Evolutionary conservation across 495 filamentous ascomycete species (phyloP).

Genomic region (Penicillium goetzii): DNA sequence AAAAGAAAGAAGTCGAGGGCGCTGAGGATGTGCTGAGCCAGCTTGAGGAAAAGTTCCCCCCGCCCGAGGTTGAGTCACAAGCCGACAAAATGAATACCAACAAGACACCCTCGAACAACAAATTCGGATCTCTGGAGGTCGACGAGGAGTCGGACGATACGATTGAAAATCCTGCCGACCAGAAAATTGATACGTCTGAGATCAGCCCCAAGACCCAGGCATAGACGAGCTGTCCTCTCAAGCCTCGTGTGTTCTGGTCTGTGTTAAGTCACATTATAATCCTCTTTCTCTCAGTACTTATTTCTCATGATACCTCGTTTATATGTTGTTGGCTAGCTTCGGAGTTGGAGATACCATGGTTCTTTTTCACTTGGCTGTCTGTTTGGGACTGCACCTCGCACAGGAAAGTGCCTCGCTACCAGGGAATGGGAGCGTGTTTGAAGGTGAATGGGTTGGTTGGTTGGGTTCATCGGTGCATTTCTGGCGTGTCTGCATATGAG

Average conservation of each 20-base stretch:
- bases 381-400: neutral
- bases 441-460: neutral
- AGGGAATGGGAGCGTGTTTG: neutral
- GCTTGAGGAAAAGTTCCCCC: constrained; percentile 1
- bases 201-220: constrained; percentile 8
- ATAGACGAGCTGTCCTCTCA: neutral
- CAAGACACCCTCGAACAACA: neutral
- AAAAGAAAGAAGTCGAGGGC: neutral
- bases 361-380: neutral
- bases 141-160: constrained; percentile 4
- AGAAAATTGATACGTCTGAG: neutral
- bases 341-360: neutral
- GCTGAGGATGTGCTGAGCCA: constrained; percentile 3
- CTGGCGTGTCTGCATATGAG: constrained; percentile 21
- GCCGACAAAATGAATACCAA: neutral
- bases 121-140: neutral
- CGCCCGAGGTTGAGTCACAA: neutral
- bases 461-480: constrained; percentile 1
- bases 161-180: neutral
- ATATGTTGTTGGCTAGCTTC: constrained; percentile 7
- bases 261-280: neutral
- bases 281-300: constrained; percentile 6
- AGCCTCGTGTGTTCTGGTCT: neutral
- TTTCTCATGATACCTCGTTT: constrained; percentile 11
- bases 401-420: neutral